Evolutionary conservation across 73 alveolate species (phyloP).

Genomic region (Paramecium pentaurelia): DNA sequence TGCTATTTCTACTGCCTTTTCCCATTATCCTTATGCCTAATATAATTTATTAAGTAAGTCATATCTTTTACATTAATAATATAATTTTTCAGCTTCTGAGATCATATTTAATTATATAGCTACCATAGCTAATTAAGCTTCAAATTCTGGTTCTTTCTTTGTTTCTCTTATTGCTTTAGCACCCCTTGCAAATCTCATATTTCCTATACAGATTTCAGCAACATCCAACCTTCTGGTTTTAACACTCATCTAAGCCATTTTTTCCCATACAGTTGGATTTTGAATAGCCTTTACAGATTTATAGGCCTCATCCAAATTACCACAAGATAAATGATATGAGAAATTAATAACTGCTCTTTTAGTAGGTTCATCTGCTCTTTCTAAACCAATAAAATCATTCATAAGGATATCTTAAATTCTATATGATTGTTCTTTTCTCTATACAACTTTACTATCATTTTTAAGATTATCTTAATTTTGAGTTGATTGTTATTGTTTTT

Average conservation of each 20-base stretch:
- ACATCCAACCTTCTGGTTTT: constrained; percentile 97
- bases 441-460: too few species aligned
- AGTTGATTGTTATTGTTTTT: constrained; percentile 34
- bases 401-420: constrained; percentile 74
- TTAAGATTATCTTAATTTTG: too few species aligned
- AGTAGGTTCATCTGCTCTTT: constrained; percentile 86
- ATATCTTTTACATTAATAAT: constrained; percentile 87
- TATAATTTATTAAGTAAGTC: constrained; percentile 90
- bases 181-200: constrained; percentile 99
- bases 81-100: constrained; percentile 94
- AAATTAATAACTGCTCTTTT: constrained; percentile 92
- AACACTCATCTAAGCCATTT: constrained; percentile 98
- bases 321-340: constrained; percentile 91
- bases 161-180: constrained; percentile 97
- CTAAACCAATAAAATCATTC: constrained; percentile 95
- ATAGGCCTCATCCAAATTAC: constrained; percentile 98
- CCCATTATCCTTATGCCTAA: constrained; percentile 95
- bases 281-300: constrained; percentile 92
- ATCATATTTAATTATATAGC: constrained; percentile 95
- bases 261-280: constrained; percentile 95
- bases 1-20: constrained; percentile 93
- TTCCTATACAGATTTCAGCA: constrained; percentile 96
- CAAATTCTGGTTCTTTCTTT: constrained; percentile 94
- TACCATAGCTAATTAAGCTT: constrained; percentile 97
- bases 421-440: neutral